Evolutionary conservation across 2,329 filamentous ascomycete genomes (phyloP), one percentile per base, ranked within the genome.

Genomic region (Aspergillus unguis): DNA sequence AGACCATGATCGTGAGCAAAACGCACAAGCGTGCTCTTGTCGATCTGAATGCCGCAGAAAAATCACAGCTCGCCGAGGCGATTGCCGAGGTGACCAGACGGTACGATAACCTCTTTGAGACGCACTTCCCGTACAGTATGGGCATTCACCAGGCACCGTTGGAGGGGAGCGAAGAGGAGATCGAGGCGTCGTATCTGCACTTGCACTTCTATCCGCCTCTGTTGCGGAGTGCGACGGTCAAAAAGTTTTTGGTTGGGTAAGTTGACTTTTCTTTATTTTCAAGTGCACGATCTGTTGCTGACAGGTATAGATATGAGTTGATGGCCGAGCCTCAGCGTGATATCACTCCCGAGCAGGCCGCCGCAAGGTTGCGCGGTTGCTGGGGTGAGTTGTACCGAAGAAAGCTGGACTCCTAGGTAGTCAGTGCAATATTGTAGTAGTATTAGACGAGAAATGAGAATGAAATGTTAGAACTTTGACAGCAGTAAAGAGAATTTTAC

Each of bases 291-390:
- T 10, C 26, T 7, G 44, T 29, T 62, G 54, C 47, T 61, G 53
- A 62, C 43, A n/a, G 33, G 5, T 36, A 31, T 57, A 77, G 76
- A 0, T 97, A 95, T 69, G 94, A 99, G 75, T 81, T 99, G 74
- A 84, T 99, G 83, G 94, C 89, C 1, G 94, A 99, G 75, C 92
- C 94, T n/a, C 94, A 99, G 74, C 83, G 94, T 54, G 94, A 99
- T 69, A 97, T 99, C 64, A 99, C 94, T 0, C 92, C 94, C 0
- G 94, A 99, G 73, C 94, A 97, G 74, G 94, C 94, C 1, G 88
- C 94, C 10, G 85, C 84, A 27, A 84, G 85, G 45, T 75, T 99
- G 54, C 83, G 88, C 59, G 79, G 80, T 53, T 92, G 90, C 58
- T 88, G 85, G 3, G 91, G 91, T 11, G 84, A 90, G 67, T 75